Evolutionary conservation across 345 rosid genomes (phyloP).

Genomic region (Physaria fendleri): DNA sequence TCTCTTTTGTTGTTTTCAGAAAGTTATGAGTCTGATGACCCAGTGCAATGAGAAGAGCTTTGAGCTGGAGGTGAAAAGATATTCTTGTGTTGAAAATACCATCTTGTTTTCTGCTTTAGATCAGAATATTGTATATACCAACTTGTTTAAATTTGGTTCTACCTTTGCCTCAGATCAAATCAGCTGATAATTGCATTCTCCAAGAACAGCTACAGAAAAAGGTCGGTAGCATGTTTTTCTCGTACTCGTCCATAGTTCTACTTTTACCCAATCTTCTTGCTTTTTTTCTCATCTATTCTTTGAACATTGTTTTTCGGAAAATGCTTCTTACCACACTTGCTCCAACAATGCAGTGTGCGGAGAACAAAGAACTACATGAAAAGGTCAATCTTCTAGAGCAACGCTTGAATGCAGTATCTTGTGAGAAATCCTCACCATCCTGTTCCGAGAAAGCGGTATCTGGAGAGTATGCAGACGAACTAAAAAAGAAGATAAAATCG

Average conservation of each 20-base stretch:
- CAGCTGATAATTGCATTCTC: slow-evolving; percentile 96
- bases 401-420: slow-evolving; percentile 46
- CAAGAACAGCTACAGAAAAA: slow-evolving; percentile 94
- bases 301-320: not conserved
- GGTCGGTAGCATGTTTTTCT: slow-evolving; percentile 37
- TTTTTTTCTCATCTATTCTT: not conserved
- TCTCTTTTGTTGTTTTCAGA: slow-evolving; percentile 47
- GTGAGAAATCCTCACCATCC: slow-evolving; percentile 38
- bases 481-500: slow-evolving; percentile 68
- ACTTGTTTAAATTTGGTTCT: slow-evolving; percentile 23
- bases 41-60: slow-evolving; percentile 93
- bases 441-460: slow-evolving; percentile 37
- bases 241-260: not conserved
- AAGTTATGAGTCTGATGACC: slow-evolving; percentile 81
- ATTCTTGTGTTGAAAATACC: not conserved
- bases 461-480: slow-evolving; percentile 53
- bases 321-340: slow-evolving; percentile 3
- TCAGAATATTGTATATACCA: slow-evolving; percentile 2
- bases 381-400: slow-evolving; percentile 68
- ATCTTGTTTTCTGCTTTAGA: slow-evolving; percentile 5
- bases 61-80: slow-evolving; percentile 77
- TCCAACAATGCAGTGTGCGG: slow-evolving; percentile 52
- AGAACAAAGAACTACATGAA: slow-evolving; percentile 75
- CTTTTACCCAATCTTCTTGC: not conserved
- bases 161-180: slow-evolving; percentile 59